phyloP scores from a whole-genome alignment of 2,329 filamentous ascomycete species.

The Fusarium pseudograminearum region DNA sequence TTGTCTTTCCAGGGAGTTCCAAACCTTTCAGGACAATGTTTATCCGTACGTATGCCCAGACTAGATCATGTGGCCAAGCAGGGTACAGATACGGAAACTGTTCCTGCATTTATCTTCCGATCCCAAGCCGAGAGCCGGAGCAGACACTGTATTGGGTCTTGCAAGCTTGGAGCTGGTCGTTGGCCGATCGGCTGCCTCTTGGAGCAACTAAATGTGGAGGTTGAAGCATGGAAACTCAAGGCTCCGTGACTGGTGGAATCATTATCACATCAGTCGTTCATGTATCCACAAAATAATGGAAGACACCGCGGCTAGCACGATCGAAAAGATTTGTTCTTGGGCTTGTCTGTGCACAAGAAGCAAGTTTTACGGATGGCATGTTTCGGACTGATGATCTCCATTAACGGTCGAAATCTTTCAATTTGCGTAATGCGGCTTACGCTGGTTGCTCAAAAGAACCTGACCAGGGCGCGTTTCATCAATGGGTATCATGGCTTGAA shows the following conservation, averaged over 20 bases:
- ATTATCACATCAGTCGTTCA: background rate
- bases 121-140: slow-evolving; percentile 13
- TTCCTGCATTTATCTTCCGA: slow-evolving; percentile 25
- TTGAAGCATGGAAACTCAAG: background rate
- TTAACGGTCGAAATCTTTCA: slow-evolving; percentile 1
- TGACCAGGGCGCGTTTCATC: slow-evolving; percentile 4
- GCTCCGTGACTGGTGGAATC: slow-evolving; percentile 36
- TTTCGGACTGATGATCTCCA: background rate
- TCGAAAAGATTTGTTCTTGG: background rate
- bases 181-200: slow-evolving; percentile 18
- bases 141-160: slow-evolving; percentile 23
- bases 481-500: slow-evolving; percentile 13
- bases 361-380: slow-evolving; percentile 2
- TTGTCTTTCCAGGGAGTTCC: slow-evolving; percentile 20
- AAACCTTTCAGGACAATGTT: slow-evolving; percentile 10
- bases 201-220: slow-evolving; percentile 15
- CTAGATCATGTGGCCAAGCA: slow-evolving; percentile 4
- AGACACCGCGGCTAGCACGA: background rate
- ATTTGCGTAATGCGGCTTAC: background rate
- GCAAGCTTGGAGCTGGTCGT: slow-evolving; percentile 12
- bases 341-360: slow-evolving; percentile 1
- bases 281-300: slow-evolving; percentile 4
- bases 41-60: background rate
- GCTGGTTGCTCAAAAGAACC: background rate
- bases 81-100: background rate